Evolutionary conservation across 805 yeast genomes (phyloP).

Genomic region (Metschnikowia colocasiae): DNA sequence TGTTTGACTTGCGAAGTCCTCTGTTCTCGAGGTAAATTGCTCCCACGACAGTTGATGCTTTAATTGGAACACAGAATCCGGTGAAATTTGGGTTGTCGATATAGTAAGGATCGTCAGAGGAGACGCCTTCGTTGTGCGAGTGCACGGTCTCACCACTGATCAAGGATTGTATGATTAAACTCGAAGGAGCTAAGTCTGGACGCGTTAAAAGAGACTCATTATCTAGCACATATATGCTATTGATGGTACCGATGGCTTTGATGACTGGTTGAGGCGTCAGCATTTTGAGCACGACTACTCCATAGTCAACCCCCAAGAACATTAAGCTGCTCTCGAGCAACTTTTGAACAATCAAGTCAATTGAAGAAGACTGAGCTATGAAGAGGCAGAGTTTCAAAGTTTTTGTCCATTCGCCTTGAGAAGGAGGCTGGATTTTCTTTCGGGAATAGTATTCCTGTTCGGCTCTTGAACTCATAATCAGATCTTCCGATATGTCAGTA

Average conservation of each 20-base stretch:
- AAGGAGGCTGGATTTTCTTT: constrained; percentile 4
- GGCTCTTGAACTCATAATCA: neutral
- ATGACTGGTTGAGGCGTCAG: constrained; percentile 23
- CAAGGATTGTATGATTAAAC: constrained; percentile 36
- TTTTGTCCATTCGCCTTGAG: constrained; percentile 21
- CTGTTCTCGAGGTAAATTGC: constrained; percentile 42
- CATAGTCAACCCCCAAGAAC: constrained; percentile 34
- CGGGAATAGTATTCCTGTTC: neutral
- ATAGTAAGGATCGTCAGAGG: constrained; percentile 41
- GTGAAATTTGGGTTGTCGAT: constrained; percentile 29
- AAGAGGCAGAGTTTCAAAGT: constrained; percentile 46
- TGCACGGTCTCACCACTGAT: constrained; percentile 32
- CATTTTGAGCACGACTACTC: constrained; percentile 26
- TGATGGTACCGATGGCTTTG: constrained; percentile 28
- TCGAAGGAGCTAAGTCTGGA: constrained; percentile 42
- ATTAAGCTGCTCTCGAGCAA: constrained; percentile 37
- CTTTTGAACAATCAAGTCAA: constrained; percentile 33
- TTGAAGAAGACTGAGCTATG: constrained; percentile 45
- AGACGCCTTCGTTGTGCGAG: constrained; percentile 26
- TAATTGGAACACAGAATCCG: constrained; percentile 45
- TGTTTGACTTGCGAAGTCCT: neutral
- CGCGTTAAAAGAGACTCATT: constrained; percentile 37
- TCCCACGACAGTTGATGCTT: constrained; percentile 40
- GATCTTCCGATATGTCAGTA: constrained; percentile 1
- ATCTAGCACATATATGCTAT: constrained; percentile 22